Evolutionary conservation across 176 grass and related monocot species (phyloP).

Genomic region (Triticum turgidum): DNA sequence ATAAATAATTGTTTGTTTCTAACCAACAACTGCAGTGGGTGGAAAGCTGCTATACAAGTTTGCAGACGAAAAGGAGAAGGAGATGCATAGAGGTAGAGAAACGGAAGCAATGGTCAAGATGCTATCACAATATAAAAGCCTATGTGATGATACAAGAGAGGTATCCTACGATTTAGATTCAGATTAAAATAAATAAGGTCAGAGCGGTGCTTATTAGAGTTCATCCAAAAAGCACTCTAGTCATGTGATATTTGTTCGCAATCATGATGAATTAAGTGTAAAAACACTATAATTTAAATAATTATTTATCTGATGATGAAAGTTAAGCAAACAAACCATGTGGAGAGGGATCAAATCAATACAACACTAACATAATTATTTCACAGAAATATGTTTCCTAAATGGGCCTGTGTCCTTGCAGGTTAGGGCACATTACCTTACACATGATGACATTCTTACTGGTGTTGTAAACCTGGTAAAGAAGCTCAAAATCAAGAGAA

Average conservation of each 20-base stretch:
- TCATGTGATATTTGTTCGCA: neutral
- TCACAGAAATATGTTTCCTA: neutral
- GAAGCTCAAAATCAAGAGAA: slow-evolving; percentile 44
- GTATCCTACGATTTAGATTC: slow-evolving; percentile 18
- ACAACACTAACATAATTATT: neutral
- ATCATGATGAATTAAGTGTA: neutral
- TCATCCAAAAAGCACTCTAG: neutral
- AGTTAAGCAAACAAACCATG: neutral
- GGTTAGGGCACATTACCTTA: slow-evolving; percentile 43
- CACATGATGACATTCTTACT: slow-evolving; percentile 38
- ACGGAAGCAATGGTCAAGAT: slow-evolving; percentile 39
- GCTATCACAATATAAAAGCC: slow-evolving; percentile 41
- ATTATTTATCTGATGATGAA: neutral
- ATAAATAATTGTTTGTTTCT: neutral
- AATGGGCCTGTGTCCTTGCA: slow-evolving; percentile 17
- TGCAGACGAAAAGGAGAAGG: slow-evolving; percentile 58
- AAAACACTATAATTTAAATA: slow-evolving; percentile 1
- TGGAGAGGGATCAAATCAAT: neutral
- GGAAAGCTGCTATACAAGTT: slow-evolving; percentile 37
- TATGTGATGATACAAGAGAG: slow-evolving; percentile 43
- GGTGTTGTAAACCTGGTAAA: slow-evolving; percentile 51
- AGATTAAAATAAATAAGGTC: neutral
- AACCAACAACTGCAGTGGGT: slow-evolving; percentile 46
- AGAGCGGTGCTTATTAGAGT: neutral
- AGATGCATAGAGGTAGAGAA: slow-evolving; percentile 55